Base-by-base conservation (phyloP, 1,139 yeast species). In the Yamadazyma atlantica region DNA sequence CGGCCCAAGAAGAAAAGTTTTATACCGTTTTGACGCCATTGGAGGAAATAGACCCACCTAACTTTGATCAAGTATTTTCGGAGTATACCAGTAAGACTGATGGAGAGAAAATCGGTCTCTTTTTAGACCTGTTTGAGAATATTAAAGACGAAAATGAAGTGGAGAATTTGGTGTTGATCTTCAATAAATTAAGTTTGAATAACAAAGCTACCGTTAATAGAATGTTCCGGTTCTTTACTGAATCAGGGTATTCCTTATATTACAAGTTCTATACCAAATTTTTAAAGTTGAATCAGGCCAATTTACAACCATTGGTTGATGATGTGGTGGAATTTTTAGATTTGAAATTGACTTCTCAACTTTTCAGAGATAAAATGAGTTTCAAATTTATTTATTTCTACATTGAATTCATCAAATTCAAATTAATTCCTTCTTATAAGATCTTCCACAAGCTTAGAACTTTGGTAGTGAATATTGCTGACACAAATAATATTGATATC, bases 381-480 rank as follows among this genome's bases (percentile, higher is more conserved):
- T 75, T 80, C 48, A 73, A 69, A 46, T 80, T 75, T 46, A 74
- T 85, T 28, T 67, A 73, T 26, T 83, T 84, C 45, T 82, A 86
- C 46, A 68, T 81, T 36, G 97, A 90, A 53, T 65, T 89, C 63
- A 76, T 84, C 33, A 87, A 86, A 54, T 90, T 89, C 57, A 80
- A 77, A 46, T 58, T 88, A 48, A 69, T 89, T n/a, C 94, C 95
- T 0, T 66, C 69, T 15, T 84, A 78, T 57, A 69, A 83, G 38
- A 70, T 83, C 4, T 85, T 88, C 56, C 92, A 88, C 57, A 84
- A 80, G 53, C 74, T 85, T 38, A 68, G 85, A 44, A 62, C 70
- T 1, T 61, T 84, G 44, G 76, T 83, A 1, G 44, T 77, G 40
- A 72, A 75, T 41, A 58, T 85, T 37, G 15, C 25, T 1, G 64